Base-by-base conservation (phyloP, 1,139 yeast species). In the Kluyveromyces sp. region DNA sequence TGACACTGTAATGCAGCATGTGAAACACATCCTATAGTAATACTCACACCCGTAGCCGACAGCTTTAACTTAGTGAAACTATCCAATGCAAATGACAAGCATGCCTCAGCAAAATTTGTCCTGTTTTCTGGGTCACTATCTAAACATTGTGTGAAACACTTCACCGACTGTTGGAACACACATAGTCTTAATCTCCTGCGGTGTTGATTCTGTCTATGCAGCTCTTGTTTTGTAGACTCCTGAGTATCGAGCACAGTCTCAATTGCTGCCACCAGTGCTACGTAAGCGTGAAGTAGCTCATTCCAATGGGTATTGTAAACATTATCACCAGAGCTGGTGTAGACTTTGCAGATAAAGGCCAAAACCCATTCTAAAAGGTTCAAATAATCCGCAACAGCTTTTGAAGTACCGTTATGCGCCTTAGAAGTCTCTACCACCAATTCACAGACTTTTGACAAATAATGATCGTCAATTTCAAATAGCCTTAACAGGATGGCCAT, bases 111-210 rank as follows among this genome's bases (percentile, higher is more conserved):
- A 17, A 44, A 40, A 15, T 19, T 31, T 12, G 41, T 13, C 3
- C 39, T 42, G 6, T 39, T 37, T 2, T 46, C 40, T 13, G 44
- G 44, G 2, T 45, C 33, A 29, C 13, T 15, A 22, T 50, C 51
- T 16, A 64, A 48, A 20, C 55, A 43, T 1, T 40, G 36, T 3
- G 48, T 52, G n/a, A 67, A 54, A 1, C 58, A 43, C 32, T 50
- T 53, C 12, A 52, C 51, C n/a, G 74, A 62, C 8, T 71, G 64
- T 13, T 69, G 64, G 36, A 74, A 51, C 9, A 73, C 66, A 4
- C 78, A 64, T 7, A 64, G 63, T 51, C 73, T 60, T 26, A 78
- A 64, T 61, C 85, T 75, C 45, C 60, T 63, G 48, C 69, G 70
- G 55, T 77, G 83, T 46, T 66, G 61, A 25, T 62, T 65, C 32